Evolutionary conservation across 164 flowering plant genomes (phyloP).

Genomic region (Vitis cinerea): DNA sequence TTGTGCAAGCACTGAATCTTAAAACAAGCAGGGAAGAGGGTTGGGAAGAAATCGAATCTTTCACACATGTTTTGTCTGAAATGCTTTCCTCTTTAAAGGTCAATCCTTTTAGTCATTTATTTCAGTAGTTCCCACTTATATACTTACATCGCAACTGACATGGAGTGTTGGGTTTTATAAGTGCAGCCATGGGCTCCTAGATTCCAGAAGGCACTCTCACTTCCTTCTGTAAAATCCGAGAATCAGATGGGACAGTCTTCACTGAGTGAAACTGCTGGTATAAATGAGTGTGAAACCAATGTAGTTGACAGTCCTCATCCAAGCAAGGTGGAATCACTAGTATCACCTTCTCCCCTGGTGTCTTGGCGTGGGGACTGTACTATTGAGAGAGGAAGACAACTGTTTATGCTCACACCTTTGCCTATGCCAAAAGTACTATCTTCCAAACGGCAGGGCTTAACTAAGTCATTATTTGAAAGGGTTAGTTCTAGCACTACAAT

Average conservation of each 20-base stretch:
- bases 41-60: slow-evolving; percentile 65
- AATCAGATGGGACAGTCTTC: slow-evolving; percentile 20
- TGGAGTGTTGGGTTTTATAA: background rate
- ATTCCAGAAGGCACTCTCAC: slow-evolving; percentile 51
- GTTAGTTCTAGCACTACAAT: slow-evolving; percentile 13
- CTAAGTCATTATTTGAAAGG: slow-evolving; percentile 33
- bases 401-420: slow-evolving; percentile 86
- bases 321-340: slow-evolving; percentile 31
- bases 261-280: slow-evolving; percentile 17
- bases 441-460: slow-evolving; percentile 32
- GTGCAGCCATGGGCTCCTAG: slow-evolving; percentile 77
- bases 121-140: background rate
- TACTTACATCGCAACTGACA: slow-evolving; percentile 6
- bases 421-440: slow-evolving; percentile 49
- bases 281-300: slow-evolving; percentile 21
- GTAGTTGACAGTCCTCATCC: slow-evolving; percentile 38
- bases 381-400: slow-evolving; percentile 63
- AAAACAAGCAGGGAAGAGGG: slow-evolving; percentile 35
- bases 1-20: slow-evolving; percentile 58
- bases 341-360: slow-evolving; percentile 96
- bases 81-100: slow-evolving; percentile 75
- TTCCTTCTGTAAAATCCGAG: slow-evolving; percentile 23
- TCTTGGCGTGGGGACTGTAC: slow-evolving; percentile 79
- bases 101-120: background rate
- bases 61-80: slow-evolving; percentile 57